A percentile compares a stretch with the other conserved stretches of the same genome.
Conservation (phyloP, 108 stramenopile genomes). For the Skeletonema menzelii region DNA sequence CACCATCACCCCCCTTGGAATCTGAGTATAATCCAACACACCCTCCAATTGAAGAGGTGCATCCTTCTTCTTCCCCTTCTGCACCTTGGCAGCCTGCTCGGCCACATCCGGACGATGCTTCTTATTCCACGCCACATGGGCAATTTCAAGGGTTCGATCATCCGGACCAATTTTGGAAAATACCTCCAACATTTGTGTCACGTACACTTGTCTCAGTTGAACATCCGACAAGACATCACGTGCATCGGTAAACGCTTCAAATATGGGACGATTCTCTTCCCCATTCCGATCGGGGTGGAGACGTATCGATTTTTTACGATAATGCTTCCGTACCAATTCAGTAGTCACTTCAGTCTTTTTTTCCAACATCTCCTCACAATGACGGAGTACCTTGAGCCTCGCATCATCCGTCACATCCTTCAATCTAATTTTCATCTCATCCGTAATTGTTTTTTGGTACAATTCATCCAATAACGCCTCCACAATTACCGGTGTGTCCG, state of each 20-base stretch:
- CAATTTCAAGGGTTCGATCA: not conserved
- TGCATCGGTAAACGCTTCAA: slow-evolving; percentile 43
- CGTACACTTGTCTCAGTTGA: slow-evolving; percentile 13
- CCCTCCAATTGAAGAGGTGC: slow-evolving; percentile 28
- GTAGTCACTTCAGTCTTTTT: not conserved
- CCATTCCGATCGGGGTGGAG: slow-evolving; percentile 49
- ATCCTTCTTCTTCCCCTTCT: slow-evolving; percentile 1
- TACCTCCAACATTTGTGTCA: slow-evolving; percentile 27
- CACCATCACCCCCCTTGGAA: slow-evolving; percentile 25
- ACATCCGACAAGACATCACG: slow-evolving; percentile 22
- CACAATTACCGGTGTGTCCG: not conserved
- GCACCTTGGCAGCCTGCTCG: not conserved
- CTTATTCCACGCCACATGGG: slow-evolving; percentile 27
- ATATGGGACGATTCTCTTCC: slow-evolving; percentile 29
- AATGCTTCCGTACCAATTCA: slow-evolving; percentile 32
- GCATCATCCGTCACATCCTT: slow-evolving; percentile 7
- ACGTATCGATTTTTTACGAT: slow-evolving; percentile 26
- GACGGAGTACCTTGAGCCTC: slow-evolving; percentile 3
- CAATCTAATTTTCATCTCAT: slow-evolving; percentile 8
- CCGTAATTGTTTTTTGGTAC: slow-evolving; percentile 11
- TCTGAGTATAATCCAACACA: slow-evolving; percentile 17
- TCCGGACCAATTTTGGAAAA: not conserved
- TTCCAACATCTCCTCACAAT: slow-evolving; percentile 14
- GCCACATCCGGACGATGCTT: slow-evolving; percentile 22
- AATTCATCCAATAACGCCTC: slow-evolving; percentile 23